Base-by-base conservation (phyloP, 2,329 filamentous ascomycete genomes). In the Epichloe hybrida region DNA sequence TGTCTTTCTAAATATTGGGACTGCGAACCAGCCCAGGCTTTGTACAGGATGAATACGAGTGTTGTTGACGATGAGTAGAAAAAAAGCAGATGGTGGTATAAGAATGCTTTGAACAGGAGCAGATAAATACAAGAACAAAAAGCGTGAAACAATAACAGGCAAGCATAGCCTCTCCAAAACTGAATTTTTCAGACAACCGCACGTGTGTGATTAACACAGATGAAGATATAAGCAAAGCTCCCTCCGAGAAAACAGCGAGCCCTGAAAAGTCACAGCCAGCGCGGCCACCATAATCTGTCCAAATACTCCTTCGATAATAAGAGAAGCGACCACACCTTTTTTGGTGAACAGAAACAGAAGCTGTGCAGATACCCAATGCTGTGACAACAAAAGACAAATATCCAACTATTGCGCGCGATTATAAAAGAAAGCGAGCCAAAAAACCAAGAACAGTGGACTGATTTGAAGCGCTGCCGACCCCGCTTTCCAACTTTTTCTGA, bases 371-470 rank as follows among this genome's bases (percentile, higher is more conserved):
- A 47, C 48, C 51, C 52, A 46, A 48, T 51, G 48, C 50, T 50
- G 34, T 35, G 36, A 15, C 21, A n/a, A 46, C 6, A 31, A 31
- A 27, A 15, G 17, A 41, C 7, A 49, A n/a, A 13, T 23, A 42
- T 17, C 40, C 40, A 23, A 42, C 20, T 27, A 15, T 6, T 11
- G 40, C n/a, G 40, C 40, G 40, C 20, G 2, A 21, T 38, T 8
- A 51, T 38, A 42, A 52, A 49, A 50, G 11, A 55, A 52, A 49
- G 13, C 1, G 17, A 54, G 43, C 46, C 51, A 53, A 27, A 57
- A 49, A 49, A 52, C 40, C 49, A 52, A 53, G 52, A 56, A 55
- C 34, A 48, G 50, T 48, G 50, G 53, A 23, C 46, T 39, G 50
- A 21, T 23, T 46, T 46, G 13, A 36, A 50, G 40, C 50, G 49